Evolutionary conservation across 140 eudicot species (phyloP), one percentile per base, ranked within the genome.

Genomic region (Artemisia princeps): DNA sequence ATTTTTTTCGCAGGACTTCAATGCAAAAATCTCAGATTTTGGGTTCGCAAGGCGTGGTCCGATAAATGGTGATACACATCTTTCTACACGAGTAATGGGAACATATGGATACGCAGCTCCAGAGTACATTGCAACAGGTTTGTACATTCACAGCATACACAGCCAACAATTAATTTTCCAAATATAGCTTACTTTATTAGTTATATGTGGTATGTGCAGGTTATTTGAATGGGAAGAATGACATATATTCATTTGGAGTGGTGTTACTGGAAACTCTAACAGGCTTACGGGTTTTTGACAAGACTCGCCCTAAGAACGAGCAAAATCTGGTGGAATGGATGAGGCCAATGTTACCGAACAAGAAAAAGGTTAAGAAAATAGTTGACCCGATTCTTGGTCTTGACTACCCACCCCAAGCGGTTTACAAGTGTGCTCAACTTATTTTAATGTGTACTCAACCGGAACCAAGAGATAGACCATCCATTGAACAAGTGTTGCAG

Each of bases 31-130:
- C 0, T 60, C 77, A 13, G 77, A 72, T 72, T 67, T 77, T 72
- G 81, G 81, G 62, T 73, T 77, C 37, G 77, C 81, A 66, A 77
- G 37, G 62, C 55, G 4, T 24, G 81, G 77, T 55, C 81, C 78
- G 3, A 54, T 60, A 28, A 66, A 67, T 52, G 55, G 77, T 9
- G 75, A 77, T 37, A n/a, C 78, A 12, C 72, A 77, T 30, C 16
- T 77, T 61, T 44, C 20, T 37, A 77, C 82, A 10, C 15, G 26
- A 23, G 75, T 77, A 19, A 46, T 72, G 78, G 82, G 82, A 7
- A 77, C 82, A 26, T 48, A 50, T 46, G 82, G 82, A 12, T 77
- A 77, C 68, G 75, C 51, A 62, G 82, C 82, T 45, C 82, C 82
- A n/a, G 78, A 77, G 72, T 77, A 77, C 33, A 55, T 77, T 13